Conservation (phyloP, 2,329 filamentous ascomycete species). For the Aotearoamyces nothofagi region DNA sequence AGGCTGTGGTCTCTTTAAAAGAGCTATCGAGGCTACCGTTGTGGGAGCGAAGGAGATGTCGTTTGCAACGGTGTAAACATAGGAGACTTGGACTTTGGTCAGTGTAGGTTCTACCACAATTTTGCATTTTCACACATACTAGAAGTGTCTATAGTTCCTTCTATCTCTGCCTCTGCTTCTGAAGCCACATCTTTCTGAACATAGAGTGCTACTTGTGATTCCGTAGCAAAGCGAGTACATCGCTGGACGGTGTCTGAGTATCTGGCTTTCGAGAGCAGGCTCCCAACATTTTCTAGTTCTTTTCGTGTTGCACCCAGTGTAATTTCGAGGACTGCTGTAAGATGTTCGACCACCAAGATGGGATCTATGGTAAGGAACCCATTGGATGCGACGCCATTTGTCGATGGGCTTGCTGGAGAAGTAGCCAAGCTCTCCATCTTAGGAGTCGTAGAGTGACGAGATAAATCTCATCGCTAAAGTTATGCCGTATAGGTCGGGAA, state of each 20-base stretch:
- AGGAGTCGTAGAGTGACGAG: constrained; percentile 8
- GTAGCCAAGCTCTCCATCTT: constrained; percentile 19
- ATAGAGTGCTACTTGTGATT: constrained; percentile 78
- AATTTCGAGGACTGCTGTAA: constrained; percentile 54
- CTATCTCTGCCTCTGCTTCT: constrained; percentile 9
- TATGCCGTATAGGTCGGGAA: constrained; percentile 4
- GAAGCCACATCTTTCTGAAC: constrained; percentile 67
- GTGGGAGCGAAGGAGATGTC: constrained; percentile 68
- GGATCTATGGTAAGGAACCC: constrained; percentile 47
- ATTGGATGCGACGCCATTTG: constrained; percentile 14
- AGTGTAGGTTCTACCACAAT: too few relatives aligned
- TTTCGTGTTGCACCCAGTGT: constrained; percentile 60
- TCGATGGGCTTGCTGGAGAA: constrained; percentile 13
- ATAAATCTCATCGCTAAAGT: constrained; percentile 12
- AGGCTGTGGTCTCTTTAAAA: constrained; percentile 79
- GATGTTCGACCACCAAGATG: constrained; percentile 54
- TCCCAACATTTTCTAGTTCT: constrained; percentile 70
- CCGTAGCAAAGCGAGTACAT: constrained; percentile 79
- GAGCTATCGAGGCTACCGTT: constrained; percentile 74
- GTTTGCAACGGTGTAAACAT: constrained; percentile 65
- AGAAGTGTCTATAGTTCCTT: constrained; percentile 18
- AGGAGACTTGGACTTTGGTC: constrained; percentile 32
- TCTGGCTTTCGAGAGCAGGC: constrained; percentile 60
- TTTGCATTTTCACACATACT: too few relatives aligned
- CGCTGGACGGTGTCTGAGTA: constrained; percentile 71